Percentiles rank a stretch among this genome's conserved stretches.
Evolutionary conservation across 345 rosid genomes (phyloP).

Genomic region (Trapa bicornis): DNA sequence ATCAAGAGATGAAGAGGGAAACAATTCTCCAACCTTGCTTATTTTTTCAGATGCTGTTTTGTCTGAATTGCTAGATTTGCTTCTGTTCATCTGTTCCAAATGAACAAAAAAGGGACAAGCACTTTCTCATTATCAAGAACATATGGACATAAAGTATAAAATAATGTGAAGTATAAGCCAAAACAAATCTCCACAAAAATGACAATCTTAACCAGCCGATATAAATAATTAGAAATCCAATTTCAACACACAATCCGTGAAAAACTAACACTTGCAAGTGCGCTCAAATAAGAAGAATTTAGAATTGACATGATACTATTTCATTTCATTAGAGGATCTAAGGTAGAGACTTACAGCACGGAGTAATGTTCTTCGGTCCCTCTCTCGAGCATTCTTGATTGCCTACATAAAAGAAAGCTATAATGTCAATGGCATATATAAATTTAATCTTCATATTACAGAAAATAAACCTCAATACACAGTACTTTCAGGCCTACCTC

Average conservation of each 20-base stretch:
- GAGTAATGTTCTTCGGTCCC: constrained; percentile 67
- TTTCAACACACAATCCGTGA: background rate
- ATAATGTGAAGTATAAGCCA: background rate
- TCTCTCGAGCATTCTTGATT: constrained; percentile 82
- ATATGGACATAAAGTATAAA: background rate
- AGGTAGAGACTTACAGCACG: constrained; percentile 53
- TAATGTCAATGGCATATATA: constrained; percentile 3
- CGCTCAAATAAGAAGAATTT: background rate
- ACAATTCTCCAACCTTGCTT: constrained; percentile 65
- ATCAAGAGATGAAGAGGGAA: constrained; percentile 60
- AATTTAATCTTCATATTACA: background rate
- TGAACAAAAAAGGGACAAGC: background rate
- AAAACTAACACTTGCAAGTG: background rate
- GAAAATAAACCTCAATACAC: background rate
- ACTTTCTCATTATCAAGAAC: background rate
- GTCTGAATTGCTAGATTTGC: constrained; percentile 26
- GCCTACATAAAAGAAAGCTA: constrained; percentile 40
- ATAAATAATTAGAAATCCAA: background rate
- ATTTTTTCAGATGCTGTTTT: constrained; percentile 30
- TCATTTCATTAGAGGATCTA: background rate
- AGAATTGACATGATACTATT: background rate
- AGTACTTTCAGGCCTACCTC: constrained; percentile 27
- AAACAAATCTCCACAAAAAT: too few relatives aligned
- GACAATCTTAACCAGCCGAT: background rate
- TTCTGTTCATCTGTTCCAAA: constrained; percentile 57